Base-by-base conservation (phyloP, 2,329 filamentous ascomycete species). In the Diaporthe australafricana region DNA sequence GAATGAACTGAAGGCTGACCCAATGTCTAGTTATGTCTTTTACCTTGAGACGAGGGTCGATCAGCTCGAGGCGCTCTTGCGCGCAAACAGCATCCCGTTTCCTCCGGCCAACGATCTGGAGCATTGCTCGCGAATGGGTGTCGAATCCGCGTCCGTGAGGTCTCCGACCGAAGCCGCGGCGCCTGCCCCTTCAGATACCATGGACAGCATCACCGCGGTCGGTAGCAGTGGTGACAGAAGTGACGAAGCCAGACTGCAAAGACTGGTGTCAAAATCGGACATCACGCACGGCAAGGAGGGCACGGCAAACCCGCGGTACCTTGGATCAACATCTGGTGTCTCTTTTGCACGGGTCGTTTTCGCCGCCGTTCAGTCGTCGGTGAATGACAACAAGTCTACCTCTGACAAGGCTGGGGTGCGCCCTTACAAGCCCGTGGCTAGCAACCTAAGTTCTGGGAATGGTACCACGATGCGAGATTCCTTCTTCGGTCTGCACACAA, bases 311-410 rank as follows among this genome's bases (percentile, higher is more conserved):
- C 91, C 93, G 2, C 89, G 94, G 74, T 95, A 95, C 78, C 86
- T 97, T 20, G 94, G 94, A 20, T 94, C 94, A 0, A 93, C 94
- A 1, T 95, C 94, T 2, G 96, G 95, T 20, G 96, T 98, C 65
- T 97, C 95, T 0, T 98, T 98, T 83, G 95, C 96, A 6, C 89
- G 94, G 70, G 94, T 98, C 16, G 96, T 98, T 14, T 96, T 98
- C 79, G 95, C 96, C 12, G 96, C 96, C 1, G 94, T 98, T 57
- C 96, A 97, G 77, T 89, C 89, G 60, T 91, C 89, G 0, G 87
- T 91, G 20, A 87, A 88, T 12, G 88, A 89, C 73, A 86, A 89
- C 80, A 92, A 91, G 77, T 93, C 93, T 7, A 85, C 84, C 57
- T 92, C 91, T 14, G 93, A 94, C 76, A 91, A 90, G 76, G 88